Evolutionary conservation across 1,284 basidiomycete genomes (phyloP), one percentile per base, ranked within the genome.

Genomic region (Uromyces viciae-fabae): DNA sequence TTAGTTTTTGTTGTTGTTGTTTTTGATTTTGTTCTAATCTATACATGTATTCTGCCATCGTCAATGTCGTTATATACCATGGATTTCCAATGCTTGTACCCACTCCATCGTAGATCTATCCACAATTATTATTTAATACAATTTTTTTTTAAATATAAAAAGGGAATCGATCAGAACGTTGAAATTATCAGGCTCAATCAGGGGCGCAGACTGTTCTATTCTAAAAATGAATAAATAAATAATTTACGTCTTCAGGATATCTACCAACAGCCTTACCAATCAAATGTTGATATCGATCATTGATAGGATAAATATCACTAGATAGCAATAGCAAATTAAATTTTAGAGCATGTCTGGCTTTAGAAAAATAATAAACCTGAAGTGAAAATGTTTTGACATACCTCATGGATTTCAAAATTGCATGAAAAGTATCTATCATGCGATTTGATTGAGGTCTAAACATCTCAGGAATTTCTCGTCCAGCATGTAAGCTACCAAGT

Each of bases 21-120:
- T 82, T 3, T 66, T 82, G 17, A 83, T 83, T 7, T 81, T n/a
- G n/a, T n/a, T n/a, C n/a, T n/a, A n/a, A n/a, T 43, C 76, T 42
- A 42, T 82, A 82, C 19, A 83, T 54, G n/a, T 82, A 62, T 64
- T 83, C 82, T 3, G 82, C 40, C 40, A 77, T 75, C 3, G 82
- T 82, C 28, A 81, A 69, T 17, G 82, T 83, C 19, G 79, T 79
- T 22, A 82, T 72, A 73, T 82, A 83, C 82, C 82, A 83, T 28
- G 82, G 82, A 71, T 83, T 81, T 49, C 82, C 75, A 76, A 80
- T 68, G n/a, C 33, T 75, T 58, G 75, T 80, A 15, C 40, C 64
- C 17, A 82, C 82, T n/a, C 82, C 82, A 43, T 83, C 82, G 73
- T 83, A 83, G 31, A 83, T 43, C 75, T 76, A 43, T n/a, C n/a